These are phyloP conservation scores for Didymella keratinophila DNA, from an alignment of 2,329 filamentous ascomycete genomes.

Conservation along the genomic window DNA sequence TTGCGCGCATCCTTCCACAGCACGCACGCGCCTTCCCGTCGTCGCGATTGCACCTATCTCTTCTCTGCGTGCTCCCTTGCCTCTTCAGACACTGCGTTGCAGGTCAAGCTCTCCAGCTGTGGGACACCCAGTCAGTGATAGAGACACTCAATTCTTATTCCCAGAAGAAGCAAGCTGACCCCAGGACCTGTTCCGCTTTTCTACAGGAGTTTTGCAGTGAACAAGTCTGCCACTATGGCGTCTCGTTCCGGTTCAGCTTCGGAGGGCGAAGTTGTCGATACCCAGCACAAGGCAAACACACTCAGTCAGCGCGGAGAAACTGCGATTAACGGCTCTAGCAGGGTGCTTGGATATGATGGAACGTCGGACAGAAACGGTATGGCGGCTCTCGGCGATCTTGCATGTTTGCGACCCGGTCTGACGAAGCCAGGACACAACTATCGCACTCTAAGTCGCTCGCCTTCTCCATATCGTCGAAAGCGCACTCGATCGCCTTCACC, in stretches of 20 bases:
- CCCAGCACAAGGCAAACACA: constrained; percentile 48
- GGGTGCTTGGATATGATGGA: constrained; percentile 42
- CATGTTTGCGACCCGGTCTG: constrained; percentile 1
- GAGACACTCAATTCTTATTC: constrained; percentile 38
- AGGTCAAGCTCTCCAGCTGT: constrained; percentile 33
- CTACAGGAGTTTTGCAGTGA: constrained; percentile 21
- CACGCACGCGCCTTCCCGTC: constrained; percentile 18
- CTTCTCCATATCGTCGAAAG: constrained; percentile 41
- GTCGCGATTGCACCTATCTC: constrained; percentile 35
- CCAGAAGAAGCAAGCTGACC: constrained; percentile 46
- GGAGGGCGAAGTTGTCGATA: constrained; percentile 41
- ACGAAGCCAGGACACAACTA: constrained; percentile 24
- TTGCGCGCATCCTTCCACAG: constrained; percentile 21
- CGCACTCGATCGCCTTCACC: constrained; percentile 39
- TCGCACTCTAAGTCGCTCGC: constrained; percentile 42
- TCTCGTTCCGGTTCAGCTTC: constrained; percentile 41
- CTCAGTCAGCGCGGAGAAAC: constrained; percentile 38
- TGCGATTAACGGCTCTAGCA: constrained; percentile 47
- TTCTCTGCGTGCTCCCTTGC: constrained; percentile 38
- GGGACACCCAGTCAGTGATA: constrained; percentile 50
- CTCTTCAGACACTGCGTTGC: constrained; percentile 33
- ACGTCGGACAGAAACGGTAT: constrained; percentile 35
- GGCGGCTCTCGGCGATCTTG: neutral
- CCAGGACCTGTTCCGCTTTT: constrained; percentile 25
- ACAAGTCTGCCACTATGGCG: constrained; percentile 28